Evolutionary conservation across 208 protist genomes (phyloP).

Genomic region (Acanthamoeba divionensis): DNA sequence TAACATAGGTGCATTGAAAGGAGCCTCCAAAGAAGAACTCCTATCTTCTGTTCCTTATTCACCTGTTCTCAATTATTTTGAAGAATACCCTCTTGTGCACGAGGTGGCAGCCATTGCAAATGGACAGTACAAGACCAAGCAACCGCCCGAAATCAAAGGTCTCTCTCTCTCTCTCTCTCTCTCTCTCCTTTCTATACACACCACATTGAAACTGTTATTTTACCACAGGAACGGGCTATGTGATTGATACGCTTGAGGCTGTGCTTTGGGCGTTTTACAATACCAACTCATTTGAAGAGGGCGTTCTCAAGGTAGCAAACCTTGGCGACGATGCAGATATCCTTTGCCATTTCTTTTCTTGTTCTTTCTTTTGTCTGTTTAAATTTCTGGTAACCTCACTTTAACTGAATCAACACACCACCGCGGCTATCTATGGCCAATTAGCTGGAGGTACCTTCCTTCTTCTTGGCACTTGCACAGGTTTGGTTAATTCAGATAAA

Average conservation of each 20-base stretch:
- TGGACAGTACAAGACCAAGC: constrained; percentile 11
- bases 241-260: neutral
- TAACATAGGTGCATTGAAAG: neutral
- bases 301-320: neutral
- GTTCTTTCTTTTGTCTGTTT: too few relatives aligned
- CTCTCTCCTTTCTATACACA: too few relatives aligned
- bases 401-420: too few relatives aligned
- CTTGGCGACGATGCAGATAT: constrained; percentile 46
- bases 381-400: too few relatives aligned
- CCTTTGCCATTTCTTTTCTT: too few relatives aligned
- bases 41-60: neutral
- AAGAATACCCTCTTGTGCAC: neutral
- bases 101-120: neutral
- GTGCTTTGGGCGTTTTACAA: constrained; percentile 25
- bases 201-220: too few relatives aligned
- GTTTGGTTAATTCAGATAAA: neutral
- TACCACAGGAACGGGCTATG: neutral
- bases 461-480: neutral
- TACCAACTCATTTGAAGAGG: neutral
- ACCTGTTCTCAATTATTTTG: neutral
- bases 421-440: constrained; percentile 36
- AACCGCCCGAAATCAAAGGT: neutral
- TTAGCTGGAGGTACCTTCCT: neutral
- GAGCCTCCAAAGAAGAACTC: neutral
- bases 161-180: neutral